A percentile compares a stretch with the other conserved stretches of the same genome.
phyloP scores from a whole-genome alignment of 2,329 filamentous ascomycete genomes.

The Alternaria brassicae region DNA sequence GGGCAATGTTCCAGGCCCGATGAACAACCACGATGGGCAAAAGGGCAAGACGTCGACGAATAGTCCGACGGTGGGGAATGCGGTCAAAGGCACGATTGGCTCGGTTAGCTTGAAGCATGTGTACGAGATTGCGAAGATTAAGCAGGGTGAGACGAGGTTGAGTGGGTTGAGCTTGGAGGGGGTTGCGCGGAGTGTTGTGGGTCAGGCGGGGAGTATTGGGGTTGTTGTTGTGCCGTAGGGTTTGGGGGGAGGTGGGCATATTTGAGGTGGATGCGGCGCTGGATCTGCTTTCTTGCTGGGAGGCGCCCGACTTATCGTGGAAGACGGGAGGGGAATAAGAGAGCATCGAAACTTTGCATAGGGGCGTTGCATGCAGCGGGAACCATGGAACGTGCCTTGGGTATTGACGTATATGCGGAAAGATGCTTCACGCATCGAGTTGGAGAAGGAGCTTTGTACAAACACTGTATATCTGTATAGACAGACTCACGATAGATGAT shows the following conservation, averaged over 20 bases:
- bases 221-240: slow-evolving; percentile 58
- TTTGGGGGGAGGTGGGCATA: not conserved
- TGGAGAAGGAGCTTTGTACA: not conserved
- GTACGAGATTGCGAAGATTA: slow-evolving; percentile 97
- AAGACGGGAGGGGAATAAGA: not conserved
- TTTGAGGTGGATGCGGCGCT: too few species aligned
- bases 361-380: too few species aligned
- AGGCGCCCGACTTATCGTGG: too few species aligned
- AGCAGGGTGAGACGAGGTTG: slow-evolving; percentile 63
- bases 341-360: too few species aligned
- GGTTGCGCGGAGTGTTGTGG: slow-evolving; percentile 73
- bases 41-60: slow-evolving; percentile 46
- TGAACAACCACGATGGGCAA: slow-evolving; percentile 49
- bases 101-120: slow-evolving; percentile 92
- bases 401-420: not conserved
- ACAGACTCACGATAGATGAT: not conserved
- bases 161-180: slow-evolving; percentile 83
- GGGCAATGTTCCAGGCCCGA: slow-evolving; percentile 58
- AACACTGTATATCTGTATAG: not conserved
- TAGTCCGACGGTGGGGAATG: slow-evolving; percentile 57
- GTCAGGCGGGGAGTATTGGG: slow-evolving; percentile 59
- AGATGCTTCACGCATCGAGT: not conserved
- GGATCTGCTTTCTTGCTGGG: too few species aligned
- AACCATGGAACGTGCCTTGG: not conserved
- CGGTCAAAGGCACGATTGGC: slow-evolving; percentile 80